Base-by-base conservation (phyloP, 495 filamentous ascomycete genomes). In the Penicillium waksmanii region DNA sequence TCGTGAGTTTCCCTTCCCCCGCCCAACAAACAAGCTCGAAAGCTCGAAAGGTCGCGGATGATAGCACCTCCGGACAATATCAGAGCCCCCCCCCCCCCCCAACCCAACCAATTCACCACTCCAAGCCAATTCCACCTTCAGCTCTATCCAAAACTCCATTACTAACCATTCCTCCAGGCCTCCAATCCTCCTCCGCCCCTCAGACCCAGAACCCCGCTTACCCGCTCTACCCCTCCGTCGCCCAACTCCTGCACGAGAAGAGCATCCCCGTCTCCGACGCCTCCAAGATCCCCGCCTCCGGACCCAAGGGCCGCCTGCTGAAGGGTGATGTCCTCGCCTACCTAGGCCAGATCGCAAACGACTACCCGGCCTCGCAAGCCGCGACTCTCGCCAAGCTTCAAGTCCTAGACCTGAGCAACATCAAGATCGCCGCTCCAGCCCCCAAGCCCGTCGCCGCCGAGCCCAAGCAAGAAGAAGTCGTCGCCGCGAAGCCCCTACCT, bases 241-340 rank as follows among this genome's bases (percentile, higher is more conserved):
- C 77, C 66, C 86, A 89, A 63, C 82, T 98, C 40, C 82, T 98
- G 44, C 87, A 89, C 72, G 80, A 88, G 70, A 86, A 95, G 66
- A 85, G 84, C 56, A 73, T 98, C 27, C 80, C 89, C 44, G 80
- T 85, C 50, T 86, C 86, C 23, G 90, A 89, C 59, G 75, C 89
- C 31, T 81, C 87, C 71, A 87, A 89, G 67, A 97, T 98, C 70
- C 89, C 85, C 19, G 87, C 91, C 10, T 93, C 88, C 27, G 95
- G 95, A 15, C 95, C 95, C 35, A 89, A 87, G 71, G 93, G 93
- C 48, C 88, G 96, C 49, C 80, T 98, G 43, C 82, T 98, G 35
- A 98, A 98, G 77, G 95, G 95, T 49, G 95, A 98, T 70, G 91
- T 98, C 9, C 85, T 98, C 46, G 92, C 92, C 33, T 95, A 94